phyloP scores from a whole-genome alignment of 805 yeast genomes.

The Nakazawaea ishiwadae region DNA sequence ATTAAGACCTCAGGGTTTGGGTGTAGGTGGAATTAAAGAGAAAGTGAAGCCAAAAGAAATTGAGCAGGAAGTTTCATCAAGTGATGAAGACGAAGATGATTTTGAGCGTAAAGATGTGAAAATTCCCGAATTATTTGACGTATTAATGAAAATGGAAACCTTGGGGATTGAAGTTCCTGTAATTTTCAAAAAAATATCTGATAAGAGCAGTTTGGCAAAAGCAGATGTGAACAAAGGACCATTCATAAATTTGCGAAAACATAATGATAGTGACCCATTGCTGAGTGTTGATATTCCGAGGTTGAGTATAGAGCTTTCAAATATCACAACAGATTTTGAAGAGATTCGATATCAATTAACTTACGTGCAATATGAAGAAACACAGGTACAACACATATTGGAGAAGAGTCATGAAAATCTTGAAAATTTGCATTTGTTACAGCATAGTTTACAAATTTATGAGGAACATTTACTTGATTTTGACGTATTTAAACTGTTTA shows the following conservation, averaged over 20 bases:
- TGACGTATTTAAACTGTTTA: constrained; percentile 16
- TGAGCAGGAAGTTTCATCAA: constrained; percentile 15
- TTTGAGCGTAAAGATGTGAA: background rate
- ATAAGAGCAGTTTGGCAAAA: constrained; percentile 14
- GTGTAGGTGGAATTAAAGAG: constrained; percentile 63
- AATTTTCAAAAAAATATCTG: constrained; percentile 30
- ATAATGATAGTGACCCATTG: constrained; percentile 1
- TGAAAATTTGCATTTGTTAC: too few species aligned
- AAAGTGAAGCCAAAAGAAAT: constrained; percentile 16
- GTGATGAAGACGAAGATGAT: background rate
- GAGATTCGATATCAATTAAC: constrained; percentile 13
- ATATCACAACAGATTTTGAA: constrained; percentile 12
- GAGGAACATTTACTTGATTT: background rate
- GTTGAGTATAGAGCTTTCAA: constrained; percentile 18
- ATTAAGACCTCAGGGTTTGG: constrained; percentile 61
- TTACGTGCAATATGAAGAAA: constrained; percentile 15
- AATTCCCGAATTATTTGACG: constrained; percentile 27
- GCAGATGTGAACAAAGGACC: constrained; percentile 10
- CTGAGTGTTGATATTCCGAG: constrained; percentile 5
- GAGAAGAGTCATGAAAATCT: too few species aligned
- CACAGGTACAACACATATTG: constrained; percentile 10
- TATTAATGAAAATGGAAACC: constrained; percentile 32
- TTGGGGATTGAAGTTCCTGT: constrained; percentile 32
- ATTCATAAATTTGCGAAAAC: constrained; percentile 5
- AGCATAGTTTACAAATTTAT: too few species aligned